Evolutionary conservation across 176 grass and related monocot genomes (phyloP), one percentile per base, ranked within the genome.

Genomic region (Oryza officinalis): DNA sequence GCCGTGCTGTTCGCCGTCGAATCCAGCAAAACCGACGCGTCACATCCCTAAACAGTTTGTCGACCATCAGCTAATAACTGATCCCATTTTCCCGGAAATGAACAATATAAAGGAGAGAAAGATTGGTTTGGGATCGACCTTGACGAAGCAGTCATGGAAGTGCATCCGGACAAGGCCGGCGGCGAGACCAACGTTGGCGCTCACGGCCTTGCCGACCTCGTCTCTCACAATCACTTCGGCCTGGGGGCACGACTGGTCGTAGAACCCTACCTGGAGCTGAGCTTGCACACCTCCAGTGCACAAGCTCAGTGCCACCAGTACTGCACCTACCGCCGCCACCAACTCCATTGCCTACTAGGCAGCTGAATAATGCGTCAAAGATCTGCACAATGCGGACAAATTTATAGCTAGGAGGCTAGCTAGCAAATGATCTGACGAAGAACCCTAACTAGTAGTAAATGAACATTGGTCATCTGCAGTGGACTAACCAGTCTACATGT

Each of bases 131-230:
- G n/a, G 85, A 59, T n/a, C 80, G 1, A 89, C 67, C 79, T 97
- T 82, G 59, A 97, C 85, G 85, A 97, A 97, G 85, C 94, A 92
- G 80, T 93, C 92, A 65, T 97, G 92, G 82, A 97, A 92, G 81
- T 92, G 94, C 50, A 97, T 89, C 27, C 91, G 78, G 81, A 97
- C 27, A 46, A 94, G 89, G 2, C 76, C 83, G 5, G 89, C 83
- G 46, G 83, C 89, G 78, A 91, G 8, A 65, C 92, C 82, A 1
- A 70, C 50, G 41, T 80, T 40, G 71, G 66, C 73, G 38, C 27
- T 86, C 3, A 94, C 76, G 10, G 79, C 86, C 52, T 78, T 81
- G 5, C 81, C 71, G 3, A 90, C 88, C 71, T 84, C 81, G 6
- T 88, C 65, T 38, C 81, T 59, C 37, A 93, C 85, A 20, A 93